phyloP scores from a whole-genome alignment of 805 yeast species.

The Lipomyces starkeyi region DNA sequence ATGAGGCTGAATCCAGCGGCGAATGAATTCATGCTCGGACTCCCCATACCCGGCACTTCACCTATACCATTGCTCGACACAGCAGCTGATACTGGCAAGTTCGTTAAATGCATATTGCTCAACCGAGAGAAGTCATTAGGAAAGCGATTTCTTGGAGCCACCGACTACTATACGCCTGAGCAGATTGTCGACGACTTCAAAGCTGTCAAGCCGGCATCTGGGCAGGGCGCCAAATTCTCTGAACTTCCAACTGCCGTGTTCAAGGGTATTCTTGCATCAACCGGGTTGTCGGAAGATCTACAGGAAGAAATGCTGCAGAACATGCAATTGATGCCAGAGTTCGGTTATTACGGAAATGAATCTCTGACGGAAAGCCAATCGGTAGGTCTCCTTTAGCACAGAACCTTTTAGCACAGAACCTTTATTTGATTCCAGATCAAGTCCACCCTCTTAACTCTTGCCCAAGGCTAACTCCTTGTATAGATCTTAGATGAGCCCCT shows the following conservation, averaged over 20 bases:
- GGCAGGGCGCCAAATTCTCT: neutral
- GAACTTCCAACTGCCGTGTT: neutral
- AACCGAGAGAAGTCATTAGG: neutral
- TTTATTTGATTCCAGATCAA: too few species aligned
- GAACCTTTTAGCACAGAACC: too few species aligned
- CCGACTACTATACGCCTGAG: neutral
- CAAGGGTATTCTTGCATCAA: neutral
- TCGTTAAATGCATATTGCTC: neutral
- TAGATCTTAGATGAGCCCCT: too few species aligned
- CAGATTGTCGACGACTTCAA: neutral
- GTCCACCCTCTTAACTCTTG: too few species aligned
- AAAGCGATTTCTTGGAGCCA: neutral
- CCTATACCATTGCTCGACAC: neutral
- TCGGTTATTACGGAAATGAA: neutral
- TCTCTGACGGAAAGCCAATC: too few species aligned
- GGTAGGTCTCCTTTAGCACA: too few species aligned
- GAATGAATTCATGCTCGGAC: too few species aligned
- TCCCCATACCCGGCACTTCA: neutral
- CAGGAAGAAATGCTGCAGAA: neutral
- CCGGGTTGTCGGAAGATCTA: neutral
- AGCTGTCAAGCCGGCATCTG: neutral
- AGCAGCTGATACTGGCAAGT: neutral
- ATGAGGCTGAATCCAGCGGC: too few species aligned
- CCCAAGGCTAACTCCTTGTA: too few species aligned
- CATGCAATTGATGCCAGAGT: neutral